Base-by-base conservation (phyloP, 2,329 filamentous ascomycete genomes). In the Neurospora crassa region DNA sequence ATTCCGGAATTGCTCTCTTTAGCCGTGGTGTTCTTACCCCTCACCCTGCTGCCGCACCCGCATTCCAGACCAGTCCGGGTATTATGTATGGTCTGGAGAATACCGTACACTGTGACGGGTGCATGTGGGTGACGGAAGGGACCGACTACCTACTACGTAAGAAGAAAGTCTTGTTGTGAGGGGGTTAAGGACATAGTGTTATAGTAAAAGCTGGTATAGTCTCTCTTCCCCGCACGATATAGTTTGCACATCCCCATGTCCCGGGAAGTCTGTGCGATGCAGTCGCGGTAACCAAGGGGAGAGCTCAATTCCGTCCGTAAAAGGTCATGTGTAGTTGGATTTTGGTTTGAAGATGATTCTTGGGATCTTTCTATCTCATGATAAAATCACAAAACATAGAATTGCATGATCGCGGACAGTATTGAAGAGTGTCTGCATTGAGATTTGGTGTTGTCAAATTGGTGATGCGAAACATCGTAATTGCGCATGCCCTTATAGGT, bases 301-400 rank as follows among this genome's bases (percentile, higher is more conserved):
- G 5, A 24, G 2, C 14, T 14, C 12, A 59, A 59, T 34, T 7
- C 20, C 4, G 20, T 24, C 6, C n/a, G 20, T 0, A 11, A 45
- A 47, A 42, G 16, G 20, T 53, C 24, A 29, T 59, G 47, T 59
- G 12, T 12, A 59, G 16, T 16, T 1, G 1, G 0, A 24, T 0
- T 0, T 29, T 14, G 11, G 1, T 16, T 7, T 1, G 5, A 4
- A 59, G 3, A 0, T 3, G 2, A 6, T 0, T 6, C 12, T 0
- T 4, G 2, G 1, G 4, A 24, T 12, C 2, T 47, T 1, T 24
- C 1, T 20, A 47, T 11, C 5, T 5, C 2, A 14, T 10, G 10
- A 40, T 12, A 4, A 24, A 24, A 3, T 2, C 2, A 0, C 1
- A 7, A 18, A 34, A 18, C 1, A 5, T 2, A 2, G 2, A 10